These are phyloP conservation scores for Trichoderma parareesei DNA, from an alignment of 495 filamentous ascomycete genomes.

Conservation along the genomic window DNA sequence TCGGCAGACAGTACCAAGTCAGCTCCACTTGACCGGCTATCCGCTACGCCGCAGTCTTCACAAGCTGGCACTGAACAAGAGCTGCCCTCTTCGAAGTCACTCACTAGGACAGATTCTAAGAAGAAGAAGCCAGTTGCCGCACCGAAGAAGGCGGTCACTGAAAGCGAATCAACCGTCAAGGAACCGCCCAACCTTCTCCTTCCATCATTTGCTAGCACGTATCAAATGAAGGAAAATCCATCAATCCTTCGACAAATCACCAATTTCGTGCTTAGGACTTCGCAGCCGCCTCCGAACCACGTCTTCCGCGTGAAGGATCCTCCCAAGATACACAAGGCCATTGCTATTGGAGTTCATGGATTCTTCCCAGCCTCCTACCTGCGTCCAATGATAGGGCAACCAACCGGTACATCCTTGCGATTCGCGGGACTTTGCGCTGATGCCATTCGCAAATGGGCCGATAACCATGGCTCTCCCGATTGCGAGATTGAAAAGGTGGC, in stretches of 20 bases:
- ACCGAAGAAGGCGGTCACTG: conserved; percentile 12
- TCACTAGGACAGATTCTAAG: conserved; percentile 12
- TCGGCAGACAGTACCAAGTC: conserved; percentile 23
- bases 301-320: conserved; percentile 62
- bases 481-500: conserved; percentile 82
- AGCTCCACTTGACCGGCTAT: not conserved
- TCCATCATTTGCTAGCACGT: conserved; percentile 61
- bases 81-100: conserved; percentile 17
- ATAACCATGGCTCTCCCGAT: conserved; percentile 53
- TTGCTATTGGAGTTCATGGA: conserved; percentile 92
- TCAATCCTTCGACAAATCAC: conserved; percentile 66
- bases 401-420: conserved; percentile 86
- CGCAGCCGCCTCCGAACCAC: conserved; percentile 56
- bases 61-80: not conserved
- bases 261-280: conserved; percentile 53
- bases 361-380: conserved; percentile 83
- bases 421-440: conserved; percentile 85
- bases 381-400: conserved; percentile 82
- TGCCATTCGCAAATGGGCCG: conserved; percentile 74
- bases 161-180: conserved; percentile 22
- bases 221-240: conserved; percentile 55
- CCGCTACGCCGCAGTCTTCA: not conserved
- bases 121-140: conserved; percentile 6
- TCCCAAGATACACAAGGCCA: conserved; percentile 66
- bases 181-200: conserved; percentile 55